phyloP scores from a whole-genome alignment of 768 basidiomycete genomes.

The Pleurotus giganteus region DNA sequence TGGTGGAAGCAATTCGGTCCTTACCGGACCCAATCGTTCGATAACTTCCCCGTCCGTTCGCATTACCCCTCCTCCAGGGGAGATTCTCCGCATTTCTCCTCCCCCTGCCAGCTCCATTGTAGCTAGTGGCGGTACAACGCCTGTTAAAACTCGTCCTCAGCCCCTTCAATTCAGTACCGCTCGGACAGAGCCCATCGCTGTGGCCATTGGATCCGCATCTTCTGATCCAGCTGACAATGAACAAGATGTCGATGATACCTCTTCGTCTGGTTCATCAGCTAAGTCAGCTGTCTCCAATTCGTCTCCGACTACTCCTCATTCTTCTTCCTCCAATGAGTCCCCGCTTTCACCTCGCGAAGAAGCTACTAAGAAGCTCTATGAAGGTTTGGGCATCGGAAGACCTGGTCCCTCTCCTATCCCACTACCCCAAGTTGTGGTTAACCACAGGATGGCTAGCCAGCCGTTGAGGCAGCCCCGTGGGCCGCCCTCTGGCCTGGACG shows the following conservation, averaged over 20 bases:
- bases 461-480: conserved; percentile 85
- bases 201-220: conserved; percentile 53
- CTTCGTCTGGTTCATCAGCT: conserved; percentile 61
- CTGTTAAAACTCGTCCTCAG: conserved; percentile 54
- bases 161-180: conserved; percentile 61
- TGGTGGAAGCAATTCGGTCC: conserved; percentile 68
- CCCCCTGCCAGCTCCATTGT: conserved; percentile 18
- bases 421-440: conserved; percentile 36
- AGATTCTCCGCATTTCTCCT: conserved; percentile 25
- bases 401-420: conserved; percentile 43
- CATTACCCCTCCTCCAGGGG: conserved; percentile 69
- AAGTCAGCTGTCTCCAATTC: conserved; percentile 46
- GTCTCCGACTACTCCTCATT: conserved; percentile 77
- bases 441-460: conserved; percentile 64
- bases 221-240: conserved; percentile 29
- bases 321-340: conserved; percentile 57
- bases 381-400: conserved; percentile 84
- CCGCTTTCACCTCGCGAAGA: conserved; percentile 86
- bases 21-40: conserved; percentile 58
- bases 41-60: conserved; percentile 64
- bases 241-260: conserved; percentile 47
- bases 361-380: conserved; percentile 82
- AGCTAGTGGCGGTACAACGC: conserved; percentile 3
- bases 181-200: conserved; percentile 43
- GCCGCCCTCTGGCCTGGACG: conserved; percentile 83